A percentile compares a stretch with the other conserved stretches of the same genome.
Conservation (phyloP, 2,329 filamentous ascomycete genomes). For the Verruconis gallopava region DNA sequence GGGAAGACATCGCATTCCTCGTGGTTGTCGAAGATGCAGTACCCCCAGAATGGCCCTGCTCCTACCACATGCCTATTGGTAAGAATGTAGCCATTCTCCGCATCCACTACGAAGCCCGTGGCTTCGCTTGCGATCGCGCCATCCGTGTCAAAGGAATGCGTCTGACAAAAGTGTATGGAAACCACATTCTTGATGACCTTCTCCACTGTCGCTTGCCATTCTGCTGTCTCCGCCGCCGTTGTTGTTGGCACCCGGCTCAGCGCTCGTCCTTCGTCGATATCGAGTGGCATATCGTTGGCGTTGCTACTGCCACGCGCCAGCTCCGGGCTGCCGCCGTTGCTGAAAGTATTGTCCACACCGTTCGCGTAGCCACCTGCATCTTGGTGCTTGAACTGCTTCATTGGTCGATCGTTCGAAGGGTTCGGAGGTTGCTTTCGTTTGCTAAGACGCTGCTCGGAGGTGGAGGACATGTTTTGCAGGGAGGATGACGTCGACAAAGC, state of each 20-base stretch:
- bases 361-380: conserved; percentile 27
- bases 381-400: conserved; percentile 35
- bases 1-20: conserved; percentile 92
- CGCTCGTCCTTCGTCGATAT: conserved; percentile 28
- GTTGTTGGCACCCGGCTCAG: conserved; percentile 33
- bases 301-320: conserved; percentile 14
- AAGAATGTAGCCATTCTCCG: conserved; percentile 61
- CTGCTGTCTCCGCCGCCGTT: conserved; percentile 51
- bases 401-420: conserved; percentile 36
- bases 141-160: conserved; percentile 96
- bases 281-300: conserved; percentile 19
- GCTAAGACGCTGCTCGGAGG: conserved; percentile 13
- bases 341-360: conserved; percentile 26
- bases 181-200: conserved; percentile 90
- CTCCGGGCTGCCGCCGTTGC: conserved; percentile 18
- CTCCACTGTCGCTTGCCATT: conserved; percentile 95
- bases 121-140: conserved; percentile 86
- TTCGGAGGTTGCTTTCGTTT: conserved; percentile 45
- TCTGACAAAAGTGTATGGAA: conserved; percentile 98
- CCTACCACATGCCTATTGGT: conserved; percentile 72
- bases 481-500: background rate
- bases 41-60: conserved; percentile 92
- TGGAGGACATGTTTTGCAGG: background rate
- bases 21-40: conserved; percentile 97
- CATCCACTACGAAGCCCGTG: conserved; percentile 94